These are phyloP conservation scores for Psilocybe cyanescens DNA, from an alignment of 768 basidiomycete species.

Conservation along the genomic window DNA sequence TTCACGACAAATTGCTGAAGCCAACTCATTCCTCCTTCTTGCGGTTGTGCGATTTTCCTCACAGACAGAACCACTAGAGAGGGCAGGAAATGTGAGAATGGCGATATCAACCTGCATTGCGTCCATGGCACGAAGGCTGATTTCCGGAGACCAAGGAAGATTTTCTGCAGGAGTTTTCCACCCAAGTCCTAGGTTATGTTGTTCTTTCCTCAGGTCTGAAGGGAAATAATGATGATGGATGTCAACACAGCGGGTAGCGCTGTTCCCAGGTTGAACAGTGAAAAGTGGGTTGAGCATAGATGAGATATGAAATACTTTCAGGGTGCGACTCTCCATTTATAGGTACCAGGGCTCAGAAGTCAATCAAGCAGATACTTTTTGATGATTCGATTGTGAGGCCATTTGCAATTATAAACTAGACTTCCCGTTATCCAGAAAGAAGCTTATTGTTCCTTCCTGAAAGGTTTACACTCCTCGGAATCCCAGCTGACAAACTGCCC, in stretches of 20 bases:
- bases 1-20: slow-evolving; percentile 48
- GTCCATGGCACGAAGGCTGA: slow-evolving; percentile 70
- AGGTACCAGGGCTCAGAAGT: neutral
- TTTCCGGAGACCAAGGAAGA: slow-evolving; percentile 64
- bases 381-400: neutral
- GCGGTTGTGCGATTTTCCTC: slow-evolving; percentile 43
- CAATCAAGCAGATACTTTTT: neutral
- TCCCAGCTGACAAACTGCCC: slow-evolving; percentile 88
- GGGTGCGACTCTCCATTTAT: neutral
- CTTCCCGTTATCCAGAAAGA: neutral
- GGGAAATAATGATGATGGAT: slow-evolving; percentile 83
- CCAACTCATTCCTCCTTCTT: slow-evolving; percentile 50
- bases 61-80: slow-evolving; percentile 41
- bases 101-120: slow-evolving; percentile 56
- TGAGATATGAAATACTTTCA: neutral
- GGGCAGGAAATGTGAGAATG: slow-evolving; percentile 69
- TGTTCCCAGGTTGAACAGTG: neutral
- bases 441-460: slow-evolving; percentile 35
- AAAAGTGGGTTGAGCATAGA: neutral
- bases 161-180: slow-evolving; percentile 68
- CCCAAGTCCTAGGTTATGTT: slow-evolving; percentile 49
- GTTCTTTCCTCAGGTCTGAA: slow-evolving; percentile 49
- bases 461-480: slow-evolving; percentile 65
- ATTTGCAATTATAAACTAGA: neutral
- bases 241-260: slow-evolving; percentile 49